These are phyloP conservation scores for Golovinomyces cichoracearum DNA, from an alignment of 2,329 filamentous ascomycete genomes.

Conservation along the genomic window DNA sequence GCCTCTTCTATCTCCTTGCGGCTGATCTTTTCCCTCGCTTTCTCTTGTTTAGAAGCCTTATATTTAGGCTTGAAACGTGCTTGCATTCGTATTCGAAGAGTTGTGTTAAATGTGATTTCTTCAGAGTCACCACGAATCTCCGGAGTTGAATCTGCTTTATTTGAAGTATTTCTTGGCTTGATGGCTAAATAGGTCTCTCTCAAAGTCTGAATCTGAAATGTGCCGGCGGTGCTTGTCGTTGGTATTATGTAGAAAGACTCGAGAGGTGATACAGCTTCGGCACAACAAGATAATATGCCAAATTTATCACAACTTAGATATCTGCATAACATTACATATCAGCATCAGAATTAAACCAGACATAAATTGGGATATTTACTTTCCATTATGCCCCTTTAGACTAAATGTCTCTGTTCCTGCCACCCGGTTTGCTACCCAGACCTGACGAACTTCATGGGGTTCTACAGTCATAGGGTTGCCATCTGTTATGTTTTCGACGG, in stretches of 20 bases:
- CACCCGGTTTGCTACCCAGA: constrained; percentile 73
- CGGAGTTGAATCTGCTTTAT: constrained; percentile 23
- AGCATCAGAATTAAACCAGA: constrained; percentile 2
- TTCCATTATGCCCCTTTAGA: constrained; percentile 76
- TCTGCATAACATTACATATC: constrained; percentile 18
- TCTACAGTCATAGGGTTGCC: constrained; percentile 61
- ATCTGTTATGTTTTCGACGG: constrained; percentile 71
- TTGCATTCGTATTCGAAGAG: constrained; percentile 72
- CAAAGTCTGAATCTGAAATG: constrained; percentile 49
- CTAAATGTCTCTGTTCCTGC: constrained; percentile 57
- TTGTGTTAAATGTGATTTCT: constrained; percentile 39
- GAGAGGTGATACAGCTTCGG: constrained; percentile 58
- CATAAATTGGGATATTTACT: constrained; percentile 21
- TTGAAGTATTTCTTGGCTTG: constrained; percentile 22
- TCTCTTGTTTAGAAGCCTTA: constrained; percentile 57
- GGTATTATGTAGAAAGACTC: constrained; percentile 53
- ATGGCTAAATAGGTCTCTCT: constrained; percentile 44
- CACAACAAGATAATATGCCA: constrained; percentile 48
- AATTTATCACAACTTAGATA: constrained; percentile 70
- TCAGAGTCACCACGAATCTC: constrained; percentile 57
- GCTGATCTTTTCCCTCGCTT: constrained; percentile 62
- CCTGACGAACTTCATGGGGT: constrained; percentile 83
- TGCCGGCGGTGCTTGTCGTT: constrained; percentile 37
- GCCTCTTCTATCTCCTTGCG: constrained; percentile 61
- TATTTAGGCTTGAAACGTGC: constrained; percentile 71